Percentiles rank a stretch among this genome's conserved stretches.
phyloP scores from a whole-genome alignment of 1,284 basidiomycete genomes.

The Volvariella surrecta region DNA sequence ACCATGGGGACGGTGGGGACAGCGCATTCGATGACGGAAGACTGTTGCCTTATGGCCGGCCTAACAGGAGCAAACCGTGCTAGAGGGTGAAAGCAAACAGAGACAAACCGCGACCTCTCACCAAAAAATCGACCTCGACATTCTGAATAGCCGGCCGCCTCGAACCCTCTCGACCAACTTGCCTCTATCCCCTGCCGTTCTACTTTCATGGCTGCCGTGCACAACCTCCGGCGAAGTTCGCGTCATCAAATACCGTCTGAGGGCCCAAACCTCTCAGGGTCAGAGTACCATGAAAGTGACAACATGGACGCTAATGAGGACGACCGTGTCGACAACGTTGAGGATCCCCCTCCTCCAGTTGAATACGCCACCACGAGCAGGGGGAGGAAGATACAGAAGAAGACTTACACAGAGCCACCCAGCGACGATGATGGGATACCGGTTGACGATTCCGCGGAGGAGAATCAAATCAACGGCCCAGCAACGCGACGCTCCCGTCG shows the following conservation, averaged over 20 bases:
- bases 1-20: no score
- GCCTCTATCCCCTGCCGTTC: no score
- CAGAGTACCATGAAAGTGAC: constrained; percentile 58
- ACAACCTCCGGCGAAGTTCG: constrained; percentile 4
- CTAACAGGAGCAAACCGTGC: no score
- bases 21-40: no score
- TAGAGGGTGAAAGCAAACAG: no score
- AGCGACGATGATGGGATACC: constrained; percentile 27
- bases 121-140: no score
- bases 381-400: constrained; percentile 39
- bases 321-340: constrained; percentile 18
- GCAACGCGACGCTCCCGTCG: constrained; percentile 9
- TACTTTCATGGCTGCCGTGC: neutral
- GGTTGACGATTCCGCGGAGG: neutral
- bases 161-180: no score
- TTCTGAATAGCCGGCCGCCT: no score
- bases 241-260: constrained; percentile 23
- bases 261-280: constrained; percentile 41
- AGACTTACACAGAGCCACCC: constrained; percentile 46
- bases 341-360: constrained; percentile 21
- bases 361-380: constrained; percentile 22
- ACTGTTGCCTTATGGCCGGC: no score
- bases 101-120: no score
- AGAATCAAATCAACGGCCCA: constrained; percentile 12
- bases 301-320: constrained; percentile 19